Evolutionary conservation across 148 eudicot genomes (phyloP).

Genomic region (Chenopodium suecicum): DNA sequence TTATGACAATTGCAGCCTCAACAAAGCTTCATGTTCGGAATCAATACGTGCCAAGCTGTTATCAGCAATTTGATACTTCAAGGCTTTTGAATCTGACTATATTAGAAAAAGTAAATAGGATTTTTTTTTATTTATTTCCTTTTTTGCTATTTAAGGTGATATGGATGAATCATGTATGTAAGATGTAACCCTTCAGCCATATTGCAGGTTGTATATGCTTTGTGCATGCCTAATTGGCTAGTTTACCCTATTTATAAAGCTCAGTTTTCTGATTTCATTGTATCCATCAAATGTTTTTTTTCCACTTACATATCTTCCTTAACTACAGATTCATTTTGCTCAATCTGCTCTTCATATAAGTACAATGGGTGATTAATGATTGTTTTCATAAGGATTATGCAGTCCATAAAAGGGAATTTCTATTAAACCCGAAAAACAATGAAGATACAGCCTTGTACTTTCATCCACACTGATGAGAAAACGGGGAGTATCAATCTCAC

Average conservation of each 20-base stretch:
- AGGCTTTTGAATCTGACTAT: neutral
- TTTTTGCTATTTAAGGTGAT: neutral
- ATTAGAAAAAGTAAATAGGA: constrained; percentile 6
- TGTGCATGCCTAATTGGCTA: neutral
- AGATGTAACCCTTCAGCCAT: neutral
- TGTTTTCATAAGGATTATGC: no score
- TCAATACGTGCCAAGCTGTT: constrained; percentile 51
- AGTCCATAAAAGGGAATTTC: no score
- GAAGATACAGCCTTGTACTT: no score
- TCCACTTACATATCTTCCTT: neutral
- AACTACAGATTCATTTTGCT: no score
- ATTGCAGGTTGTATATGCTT: constrained; percentile 16
- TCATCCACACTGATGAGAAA: no score
- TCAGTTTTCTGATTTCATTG: neutral
- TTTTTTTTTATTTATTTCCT: neutral
- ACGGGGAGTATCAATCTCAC: no score
- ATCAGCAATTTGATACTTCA: constrained; percentile 39
- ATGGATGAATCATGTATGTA: neutral
- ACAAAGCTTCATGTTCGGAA: constrained; percentile 47
- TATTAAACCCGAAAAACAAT: no score
- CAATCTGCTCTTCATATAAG: no score
- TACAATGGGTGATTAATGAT: no score
- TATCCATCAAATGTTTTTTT: neutral
- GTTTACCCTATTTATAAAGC: neutral
- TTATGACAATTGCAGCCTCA: constrained; percentile 49